Conservation (phyloP, 2,329 filamentous ascomycete species). For the Fusarium paranaense region DNA sequence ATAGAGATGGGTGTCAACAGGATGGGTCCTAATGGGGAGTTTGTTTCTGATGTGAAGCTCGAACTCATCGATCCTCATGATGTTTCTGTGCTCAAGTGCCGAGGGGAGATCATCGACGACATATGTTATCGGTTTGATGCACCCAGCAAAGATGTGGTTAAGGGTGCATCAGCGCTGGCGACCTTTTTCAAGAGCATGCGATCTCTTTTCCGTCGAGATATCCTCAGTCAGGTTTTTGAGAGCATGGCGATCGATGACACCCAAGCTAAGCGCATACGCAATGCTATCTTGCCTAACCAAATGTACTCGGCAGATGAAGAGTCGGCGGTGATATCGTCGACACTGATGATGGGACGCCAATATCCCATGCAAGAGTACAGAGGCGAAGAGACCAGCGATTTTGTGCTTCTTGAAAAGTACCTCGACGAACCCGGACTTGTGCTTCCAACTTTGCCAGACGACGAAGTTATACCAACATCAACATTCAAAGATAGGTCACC, state of each 20-base stretch:
- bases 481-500: neutral
- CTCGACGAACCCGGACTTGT: neutral
- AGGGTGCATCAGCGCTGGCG: neutral
- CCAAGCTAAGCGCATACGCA: neutral
- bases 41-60: neutral
- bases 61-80: neutral
- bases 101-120: neutral
- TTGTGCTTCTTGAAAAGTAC: neutral
- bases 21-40: neutral
- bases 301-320: neutral
- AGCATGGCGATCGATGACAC: neutral
- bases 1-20: neutral
- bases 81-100: neutral
- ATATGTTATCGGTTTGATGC: neutral
- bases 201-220: neutral
- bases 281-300: neutral
- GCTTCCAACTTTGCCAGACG: neutral
- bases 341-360: neutral
- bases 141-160: neutral
- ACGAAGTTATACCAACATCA: neutral
- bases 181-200: neutral
- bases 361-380: neutral
- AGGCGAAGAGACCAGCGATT: neutral
- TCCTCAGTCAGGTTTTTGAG: neutral
- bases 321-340: neutral